Base-by-base conservation (phyloP, 495 filamentous ascomycete genomes). In the Polyplosphaeria fusca region DNA sequence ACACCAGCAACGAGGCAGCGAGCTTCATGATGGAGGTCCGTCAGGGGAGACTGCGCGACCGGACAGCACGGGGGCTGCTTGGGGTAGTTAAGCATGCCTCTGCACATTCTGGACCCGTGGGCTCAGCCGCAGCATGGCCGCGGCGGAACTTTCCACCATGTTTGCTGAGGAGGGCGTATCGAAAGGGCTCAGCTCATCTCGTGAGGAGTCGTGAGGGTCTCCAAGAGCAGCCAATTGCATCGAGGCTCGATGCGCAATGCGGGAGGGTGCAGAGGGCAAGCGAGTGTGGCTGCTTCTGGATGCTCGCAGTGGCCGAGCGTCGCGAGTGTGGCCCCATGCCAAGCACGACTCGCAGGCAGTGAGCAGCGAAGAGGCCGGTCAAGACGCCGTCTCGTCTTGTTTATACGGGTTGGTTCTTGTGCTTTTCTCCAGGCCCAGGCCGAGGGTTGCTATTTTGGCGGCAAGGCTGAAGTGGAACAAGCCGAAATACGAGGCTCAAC, bases 231-330 rank as follows among this genome's bases (percentile, higher is more conserved):
- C 46, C 46, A 49, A 49, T 49, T 4, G 19, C 28, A 37, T 30
- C 27, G 19, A n/a, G n/a, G n/a, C n/a, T n/a, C n/a, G n/a, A n/a
- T n/a, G n/a, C n/a, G n/a, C n/a, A n/a, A n/a, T n/a, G n/a, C n/a
- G n/a, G n/a, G n/a, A n/a, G n/a, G n/a, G n/a, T n/a, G n/a, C n/a
- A n/a, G n/a, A n/a, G n/a, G n/a, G n/a, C 30, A 52, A 52, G 48
- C 48, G 48, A 52, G 19, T 40, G 48, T 52, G 48, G 48, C 48
- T 52, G 48, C 48, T 40, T 7, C 39, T 40, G 35, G 14, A 7
- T 5, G 14, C 14, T 18, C 19, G 35, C 19, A 49, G 46, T 49
- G 46, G 46, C 37, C 37, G 18, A 7, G 25, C 20, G 3, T 7
- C 19, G 23, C 18, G 39, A 5, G 5, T 19, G 39, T 42, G 39